These are phyloP conservation scores for Diaporthe sp. DNA, from an alignment of 2,329 filamentous ascomycete species.

Conservation along the genomic window DNA sequence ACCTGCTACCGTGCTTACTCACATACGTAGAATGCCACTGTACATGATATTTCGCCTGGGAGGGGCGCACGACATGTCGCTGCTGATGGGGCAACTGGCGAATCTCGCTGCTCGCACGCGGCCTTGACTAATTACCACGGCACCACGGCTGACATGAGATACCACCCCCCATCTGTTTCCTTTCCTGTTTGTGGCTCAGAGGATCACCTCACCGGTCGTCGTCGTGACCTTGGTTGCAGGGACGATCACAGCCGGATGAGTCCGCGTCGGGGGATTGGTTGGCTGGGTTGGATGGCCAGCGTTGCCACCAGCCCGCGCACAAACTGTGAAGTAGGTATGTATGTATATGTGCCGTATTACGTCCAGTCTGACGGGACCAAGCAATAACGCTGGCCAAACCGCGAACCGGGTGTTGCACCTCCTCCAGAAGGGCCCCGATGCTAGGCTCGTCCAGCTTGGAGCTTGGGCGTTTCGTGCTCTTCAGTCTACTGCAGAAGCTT, in stretches of 20 bases:
- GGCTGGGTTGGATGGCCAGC: neutral
- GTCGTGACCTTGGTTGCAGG: conserved; percentile 18
- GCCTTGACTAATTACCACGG: conserved; percentile 25
- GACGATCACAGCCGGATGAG: conserved; percentile 6
- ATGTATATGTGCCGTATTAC: neutral
- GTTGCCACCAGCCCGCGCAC: neutral
- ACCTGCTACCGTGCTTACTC: conserved; percentile 16
- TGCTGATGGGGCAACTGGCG: conserved; percentile 24
- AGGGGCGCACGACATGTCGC: conserved; percentile 26
- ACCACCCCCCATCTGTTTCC: neutral
- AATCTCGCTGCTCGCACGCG: conserved; percentile 20
- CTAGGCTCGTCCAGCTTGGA: conserved; percentile 1
- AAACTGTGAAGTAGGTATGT: neutral
- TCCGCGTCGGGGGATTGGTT: neutral
- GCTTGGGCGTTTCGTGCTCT: conserved; percentile 23
- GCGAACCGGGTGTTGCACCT: neutral
- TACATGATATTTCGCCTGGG: neutral
- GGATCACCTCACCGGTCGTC: conserved; percentile 22
- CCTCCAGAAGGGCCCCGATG: neutral
- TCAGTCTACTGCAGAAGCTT: neutral
- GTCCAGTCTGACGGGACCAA: neutral
- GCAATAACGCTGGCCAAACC: neutral
- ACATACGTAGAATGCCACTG: neutral
- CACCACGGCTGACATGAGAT: conserved; percentile 26
- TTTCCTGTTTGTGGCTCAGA: conserved; percentile 11